Evolutionary conservation across 202 grass and related monocot genomes (phyloP).

Genomic region (Dendrocalamus latiflorus): DNA sequence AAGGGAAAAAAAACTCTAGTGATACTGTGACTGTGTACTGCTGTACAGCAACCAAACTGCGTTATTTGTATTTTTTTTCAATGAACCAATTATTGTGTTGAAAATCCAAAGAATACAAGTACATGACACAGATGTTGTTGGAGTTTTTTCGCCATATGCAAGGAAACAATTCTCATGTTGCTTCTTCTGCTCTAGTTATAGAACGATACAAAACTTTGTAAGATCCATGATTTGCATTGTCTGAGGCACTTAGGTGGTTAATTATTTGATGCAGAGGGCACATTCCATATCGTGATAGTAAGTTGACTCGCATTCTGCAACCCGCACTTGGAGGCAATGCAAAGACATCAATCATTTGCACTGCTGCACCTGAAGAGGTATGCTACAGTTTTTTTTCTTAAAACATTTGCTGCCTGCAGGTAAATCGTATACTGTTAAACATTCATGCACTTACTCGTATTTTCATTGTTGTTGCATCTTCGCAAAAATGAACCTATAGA

Average conservation of each 20-base stretch:
- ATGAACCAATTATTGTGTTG: no score
- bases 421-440: no score
- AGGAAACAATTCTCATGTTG: not conserved
- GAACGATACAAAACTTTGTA: not conserved
- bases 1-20: no score
- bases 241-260: slow-evolving; percentile 15
- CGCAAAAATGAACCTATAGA: no score
- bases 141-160: not conserved
- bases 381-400: no score
- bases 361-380: slow-evolving; percentile 89
- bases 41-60: no score
- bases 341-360: slow-evolving; percentile 94
- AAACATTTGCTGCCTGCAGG: no score
- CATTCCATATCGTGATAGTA: slow-evolving; percentile 98
- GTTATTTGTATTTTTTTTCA: no score
- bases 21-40: no score
- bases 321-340: slow-evolving; percentile 96
- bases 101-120: no score
- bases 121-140: not conserved
- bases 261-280: slow-evolving; percentile 70
- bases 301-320: slow-evolving; percentile 90
- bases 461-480: no score
- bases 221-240: not conserved
- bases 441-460: no score
- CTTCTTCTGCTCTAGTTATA: not conserved